Evolutionary conservation across 2,329 filamentous ascomycete species (phyloP).

Genomic region (Anthostomella pinea): DNA sequence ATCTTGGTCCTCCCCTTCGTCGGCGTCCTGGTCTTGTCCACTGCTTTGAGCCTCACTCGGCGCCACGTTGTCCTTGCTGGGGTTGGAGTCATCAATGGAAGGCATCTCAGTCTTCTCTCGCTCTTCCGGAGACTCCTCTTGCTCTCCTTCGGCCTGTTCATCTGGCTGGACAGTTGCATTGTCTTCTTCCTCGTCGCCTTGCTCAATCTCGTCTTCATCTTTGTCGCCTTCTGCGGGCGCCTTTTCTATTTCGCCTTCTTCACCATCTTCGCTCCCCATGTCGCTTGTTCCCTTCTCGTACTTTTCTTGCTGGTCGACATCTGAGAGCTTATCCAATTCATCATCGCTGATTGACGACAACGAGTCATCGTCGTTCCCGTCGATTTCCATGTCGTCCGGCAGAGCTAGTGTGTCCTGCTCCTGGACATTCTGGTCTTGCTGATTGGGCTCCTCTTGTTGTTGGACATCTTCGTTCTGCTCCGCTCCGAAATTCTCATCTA

Average conservation of each 20-base stretch:
- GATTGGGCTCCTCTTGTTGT: slow-evolving; percentile 54
- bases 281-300: slow-evolving; percentile 36
- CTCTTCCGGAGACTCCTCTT: slow-evolving; percentile 30
- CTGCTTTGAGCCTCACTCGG: slow-evolving; percentile 62
- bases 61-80: slow-evolving; percentile 60
- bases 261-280: slow-evolving; percentile 38
- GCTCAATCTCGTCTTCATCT: slow-evolving; percentile 52
- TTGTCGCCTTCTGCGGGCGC: slow-evolving; percentile 47
- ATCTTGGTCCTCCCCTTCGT: slow-evolving; percentile 61
- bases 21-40: slow-evolving; percentile 63
- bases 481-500: slow-evolving; percentile 59
- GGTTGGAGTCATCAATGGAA: slow-evolving; percentile 43
- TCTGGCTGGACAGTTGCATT: slow-evolving; percentile 32
- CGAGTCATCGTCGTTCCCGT: slow-evolving; percentile 61
- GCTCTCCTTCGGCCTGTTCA: slow-evolving; percentile 32
- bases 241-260: slow-evolving; percentile 47
- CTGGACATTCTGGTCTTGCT: slow-evolving; percentile 71
- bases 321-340: slow-evolving; percentile 56
- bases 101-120: slow-evolving; percentile 29
- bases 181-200: slow-evolving; percentile 39
- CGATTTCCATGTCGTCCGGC: slow-evolving; percentile 83
- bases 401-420: slow-evolving; percentile 80
- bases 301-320: slow-evolving; percentile 46
- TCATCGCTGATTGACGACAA: slow-evolving; percentile 51
- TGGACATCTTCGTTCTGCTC: slow-evolving; percentile 57